phyloP scores from a whole-genome alignment of 768 basidiomycete genomes.

The Podaxis sp. region DNA sequence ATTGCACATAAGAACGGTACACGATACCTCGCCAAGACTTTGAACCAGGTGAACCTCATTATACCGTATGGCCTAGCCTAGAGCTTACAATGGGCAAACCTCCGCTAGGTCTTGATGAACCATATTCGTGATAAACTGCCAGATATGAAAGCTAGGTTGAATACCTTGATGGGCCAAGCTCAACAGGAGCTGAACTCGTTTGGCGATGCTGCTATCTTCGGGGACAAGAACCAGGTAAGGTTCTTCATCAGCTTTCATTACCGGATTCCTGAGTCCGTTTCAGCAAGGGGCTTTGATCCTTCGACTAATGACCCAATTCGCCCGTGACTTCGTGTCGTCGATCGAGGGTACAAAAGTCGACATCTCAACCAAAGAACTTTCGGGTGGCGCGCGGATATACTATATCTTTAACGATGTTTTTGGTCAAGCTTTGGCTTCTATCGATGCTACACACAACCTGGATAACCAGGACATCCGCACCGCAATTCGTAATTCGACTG shows the following conservation, averaged over 20 bases:
- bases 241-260: slow-evolving; percentile 19
- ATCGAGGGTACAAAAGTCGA: slow-evolving; percentile 97
- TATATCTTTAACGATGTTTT: slow-evolving; percentile 99
- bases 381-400: slow-evolving; percentile 96
- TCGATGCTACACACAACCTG: slow-evolving; percentile 89
- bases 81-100: not conserved
- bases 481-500: slow-evolving; percentile 97
- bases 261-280: slow-evolving; percentile 16
- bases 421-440: slow-evolving; percentile 83
- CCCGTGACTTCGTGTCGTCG: slow-evolving; percentile 93
- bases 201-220: slow-evolving; percentile 89
- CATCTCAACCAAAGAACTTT: slow-evolving; percentile 97
- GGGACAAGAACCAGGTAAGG: slow-evolving; percentile 86
- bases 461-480: slow-evolving; percentile 96
- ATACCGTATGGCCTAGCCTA: not conserved
- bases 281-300: slow-evolving; percentile 88
- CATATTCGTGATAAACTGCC: slow-evolving; percentile 98
- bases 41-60: slow-evolving; percentile 73
- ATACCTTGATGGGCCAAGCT: slow-evolving; percentile 98
- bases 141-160: slow-evolving; percentile 98
- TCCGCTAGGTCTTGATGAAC: slow-evolving; percentile 78
- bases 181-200: slow-evolving; percentile 98
- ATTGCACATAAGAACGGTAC: slow-evolving; percentile 99
- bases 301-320: slow-evolving; percentile 98
- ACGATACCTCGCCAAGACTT: slow-evolving; percentile 85